Evolutionary conservation across 805 yeast species (phyloP).

Genomic region (Candida xiaguanensis): DNA sequence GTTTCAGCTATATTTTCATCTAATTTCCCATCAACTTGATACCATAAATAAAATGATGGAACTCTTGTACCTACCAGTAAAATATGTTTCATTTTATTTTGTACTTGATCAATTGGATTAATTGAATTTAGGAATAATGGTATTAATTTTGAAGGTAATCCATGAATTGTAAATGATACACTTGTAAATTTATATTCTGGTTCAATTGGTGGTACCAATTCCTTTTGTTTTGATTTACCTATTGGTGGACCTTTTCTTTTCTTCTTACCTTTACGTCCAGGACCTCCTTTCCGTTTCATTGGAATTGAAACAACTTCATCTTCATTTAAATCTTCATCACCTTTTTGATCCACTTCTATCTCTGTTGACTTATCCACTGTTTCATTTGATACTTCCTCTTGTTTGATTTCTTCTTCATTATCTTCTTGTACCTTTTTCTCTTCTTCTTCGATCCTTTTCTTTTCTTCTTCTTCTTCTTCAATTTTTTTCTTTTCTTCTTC

Average conservation of each 20-base stretch:
- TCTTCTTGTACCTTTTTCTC: constrained; percentile 11
- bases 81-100: constrained; percentile 56
- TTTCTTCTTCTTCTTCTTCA: constrained; percentile 11
- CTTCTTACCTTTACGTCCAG: constrained; percentile 13
- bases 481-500: constrained; percentile 24
- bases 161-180: constrained; percentile 59
- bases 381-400: constrained; percentile 1
- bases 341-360: neutral
- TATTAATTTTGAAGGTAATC: constrained; percentile 62
- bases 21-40: constrained; percentile 70
- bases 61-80: constrained; percentile 58
- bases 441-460: constrained; percentile 12
- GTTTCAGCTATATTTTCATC: constrained; percentile 67
- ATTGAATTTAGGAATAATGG: constrained; percentile 68
- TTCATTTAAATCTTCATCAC: constrained; percentile 4
- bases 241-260: constrained; percentile 14
- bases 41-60: constrained; percentile 71
- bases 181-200: constrained; percentile 55
- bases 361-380: constrained; percentile 3
- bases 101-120: constrained; percentile 51
- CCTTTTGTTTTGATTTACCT: constrained; percentile 15
- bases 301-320: constrained; percentile 11
- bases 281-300: constrained; percentile 16
- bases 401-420: constrained; percentile 9
- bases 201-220: constrained; percentile 31